Base-by-base conservation (phyloP, 2,329 filamentous ascomycete genomes). In the Fusarium duplospermum region DNA sequence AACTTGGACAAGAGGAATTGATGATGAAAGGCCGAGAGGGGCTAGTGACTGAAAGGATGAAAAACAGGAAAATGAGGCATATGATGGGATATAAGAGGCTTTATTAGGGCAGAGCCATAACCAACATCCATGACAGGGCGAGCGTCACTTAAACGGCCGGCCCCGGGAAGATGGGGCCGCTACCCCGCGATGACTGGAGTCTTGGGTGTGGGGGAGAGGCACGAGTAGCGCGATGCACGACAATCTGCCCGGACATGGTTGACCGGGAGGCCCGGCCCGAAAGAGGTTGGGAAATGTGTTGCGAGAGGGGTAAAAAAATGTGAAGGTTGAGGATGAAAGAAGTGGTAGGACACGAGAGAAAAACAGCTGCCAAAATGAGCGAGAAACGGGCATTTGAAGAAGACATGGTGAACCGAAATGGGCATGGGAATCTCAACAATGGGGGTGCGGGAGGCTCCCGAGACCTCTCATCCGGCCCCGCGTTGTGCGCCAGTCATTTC, bases 151-250 rank as follows among this genome's bases (percentile, higher is more conserved):
- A 64, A 74, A 71, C 69, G 67, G 71, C 76, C 65, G 62, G 70
- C 56, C 67, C 69, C 61, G 74, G 60, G 69, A 73, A 68, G 58
- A 71, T 73, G 76, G 73, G 72, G 60, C 65, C 66, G 70, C 66
- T 76, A 78, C 77, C 74, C 75, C 75, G 74, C 74, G 71, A 75
- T 71, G 74, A 74, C 72, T 74, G 68, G 64, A 66, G 40, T 58
- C 47, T 52, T 60, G 61, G 61, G 40, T 74, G 74, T 73, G 76
- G 76, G 74, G 76, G 42, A 73, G 62, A 64, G 38, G 47, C 42
- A 59, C 38, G 20, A 62, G 65, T 74, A 74, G 71, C 62, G 62
- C 29, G 31, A 67, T 66, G 50, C 66, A 64, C 40, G 31, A 62
- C 31, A 61, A 56, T 40, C 3, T 45, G 62, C 62, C 62, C 60